Base-by-base conservation (phyloP, 148 eudicot species). In the Nyssa sinensis region DNA sequence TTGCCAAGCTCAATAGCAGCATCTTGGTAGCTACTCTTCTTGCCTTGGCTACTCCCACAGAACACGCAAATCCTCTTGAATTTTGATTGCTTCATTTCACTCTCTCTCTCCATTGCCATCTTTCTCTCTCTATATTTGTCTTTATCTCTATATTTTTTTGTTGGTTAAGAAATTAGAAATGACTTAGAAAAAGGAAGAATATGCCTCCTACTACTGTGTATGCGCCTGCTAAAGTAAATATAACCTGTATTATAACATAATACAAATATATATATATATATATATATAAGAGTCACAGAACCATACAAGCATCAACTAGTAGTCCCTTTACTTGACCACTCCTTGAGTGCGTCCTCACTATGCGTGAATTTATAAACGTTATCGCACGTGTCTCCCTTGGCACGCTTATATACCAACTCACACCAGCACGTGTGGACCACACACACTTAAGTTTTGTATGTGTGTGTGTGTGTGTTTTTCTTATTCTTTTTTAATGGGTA, bases 1-100 rank as follows among this genome's bases (percentile, higher is more conserved):
- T 84, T 80, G 74, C 93, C 99, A 77, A 95, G 99, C 74, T 95
- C 96, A 84, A 81, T 84, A 77, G 98, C 99, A 83, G 99, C 96
- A 70, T 95, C 99, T 66, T 92, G 99, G 77, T 95, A 95, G 86
- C 96, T 95, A 62, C 78, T 79, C 81, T 92, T 95, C 81, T 90
- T 95, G 33, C 99, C 99, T 73, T 92, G 99, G 76, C 99, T 95
- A 75, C 99, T 95, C 24, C 99, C 99, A 85, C 99, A 95, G 66
- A 95, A 95, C 29, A 95, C 99, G 84, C 99, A 95, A 62, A 95
- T 91, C 77, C 94, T 89, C 84, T 85, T 88, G 82, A 95, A 95
- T 80, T 61, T 95, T 49, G 96, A 92, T 39, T 62, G 75, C 73
- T 79, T 84, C 66, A 79, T 78, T 78, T 86, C 92, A 85, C 79